phyloP scores from a whole-genome alignment of 2,329 filamentous ascomycete genomes.

The Ascochyta rabiei region DNA sequence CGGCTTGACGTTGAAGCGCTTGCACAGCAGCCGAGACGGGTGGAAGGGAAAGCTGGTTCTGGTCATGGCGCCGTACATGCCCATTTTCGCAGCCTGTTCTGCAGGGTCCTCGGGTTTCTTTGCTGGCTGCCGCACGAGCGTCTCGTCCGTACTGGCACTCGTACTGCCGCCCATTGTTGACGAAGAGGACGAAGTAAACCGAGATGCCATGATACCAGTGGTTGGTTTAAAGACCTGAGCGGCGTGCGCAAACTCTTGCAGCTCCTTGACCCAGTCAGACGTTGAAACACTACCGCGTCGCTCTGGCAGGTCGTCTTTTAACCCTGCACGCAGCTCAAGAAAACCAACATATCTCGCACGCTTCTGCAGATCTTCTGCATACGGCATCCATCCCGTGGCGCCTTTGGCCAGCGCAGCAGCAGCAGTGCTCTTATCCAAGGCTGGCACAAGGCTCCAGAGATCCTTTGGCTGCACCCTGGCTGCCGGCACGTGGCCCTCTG shows the following conservation, averaged over 20 bases:
- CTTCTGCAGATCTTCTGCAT: slow-evolving; percentile 81
- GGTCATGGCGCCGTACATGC: slow-evolving; percentile 93
- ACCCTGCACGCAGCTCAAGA: slow-evolving; percentile 75
- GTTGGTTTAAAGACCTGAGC: slow-evolving; percentile 88
- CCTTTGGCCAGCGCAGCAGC: slow-evolving; percentile 55
- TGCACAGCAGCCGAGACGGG: slow-evolving; percentile 86
- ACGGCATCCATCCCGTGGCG: slow-evolving; percentile 75
- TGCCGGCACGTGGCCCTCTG: slow-evolving; percentile 68
- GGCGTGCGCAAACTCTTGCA: slow-evolving; percentile 76
- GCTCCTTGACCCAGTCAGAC: slow-evolving; percentile 80
- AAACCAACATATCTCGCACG: slow-evolving; percentile 80
- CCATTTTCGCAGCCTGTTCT: slow-evolving; percentile 83
- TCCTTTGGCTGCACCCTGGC: slow-evolving; percentile 66
- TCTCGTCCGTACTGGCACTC: slow-evolving; percentile 36
- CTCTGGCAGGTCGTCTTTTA: slow-evolving; percentile 62
- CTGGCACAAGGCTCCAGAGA: slow-evolving; percentile 55
- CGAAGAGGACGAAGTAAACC: slow-evolving; percentile 72
- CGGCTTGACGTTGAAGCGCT: slow-evolving; percentile 86
- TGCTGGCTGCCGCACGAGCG: slow-evolving; percentile 55
- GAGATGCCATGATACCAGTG: slow-evolving; percentile 88
- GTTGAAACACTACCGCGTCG: slow-evolving; percentile 58
- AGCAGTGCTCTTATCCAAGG: slow-evolving; percentile 50
- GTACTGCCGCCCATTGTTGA: slow-evolving; percentile 36
- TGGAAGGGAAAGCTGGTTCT: slow-evolving; percentile 73
- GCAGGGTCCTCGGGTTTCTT: slow-evolving; percentile 74